Base-by-base conservation (phyloP, 805 yeast genomes). In the Saccharomycopsis selenospora region DNA sequence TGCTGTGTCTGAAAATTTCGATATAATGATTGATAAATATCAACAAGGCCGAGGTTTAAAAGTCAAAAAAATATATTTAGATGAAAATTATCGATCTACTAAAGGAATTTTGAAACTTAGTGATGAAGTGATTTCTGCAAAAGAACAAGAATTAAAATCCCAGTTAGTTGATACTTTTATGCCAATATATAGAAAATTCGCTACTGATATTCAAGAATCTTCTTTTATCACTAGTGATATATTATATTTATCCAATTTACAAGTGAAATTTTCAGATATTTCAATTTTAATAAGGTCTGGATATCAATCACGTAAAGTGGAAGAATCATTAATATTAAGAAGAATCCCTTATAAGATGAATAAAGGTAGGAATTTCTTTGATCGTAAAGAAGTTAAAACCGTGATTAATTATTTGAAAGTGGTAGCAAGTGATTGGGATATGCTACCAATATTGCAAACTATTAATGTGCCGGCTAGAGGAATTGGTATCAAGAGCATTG, bases 21-120 rank as follows among this genome's bases (percentile, higher is more conserved):
- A 66, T 36, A 67, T 67, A 11, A 78, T 88, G 85, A 62, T 66
- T 36, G 55, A 59, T 1, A 58, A 61, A 13, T 47, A 26, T 30
- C 30, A 26, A 11, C 2, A 38, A 41, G 13, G 54, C 55, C 2
- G 40, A 46, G 18, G 33, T 3, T 25, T 29, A 0, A 46, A 55
- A 0, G 58, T 66, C n/a, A 55, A 57, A 10, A 57, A 67, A 3
- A 66, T 80, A 1, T 63, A 70, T 7, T 68, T 91, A 43, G 71
- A 72, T 22, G 78, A 82, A 53, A 91, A 89, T 61, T 93, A 91
- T 61, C 71, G 98, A 46, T 88, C 97, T 0, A 79, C 95, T 0
- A 68, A 72, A 33, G 75, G 70, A 24, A 83, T 91, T 25, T 64
- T 91, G 8, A 64, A 73, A 24, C 59, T 80, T 4, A 82, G 96